These are phyloP conservation scores for Vanilla planifolia DNA, from an alignment of 106 monocot species.

Conservation along the genomic window DNA sequence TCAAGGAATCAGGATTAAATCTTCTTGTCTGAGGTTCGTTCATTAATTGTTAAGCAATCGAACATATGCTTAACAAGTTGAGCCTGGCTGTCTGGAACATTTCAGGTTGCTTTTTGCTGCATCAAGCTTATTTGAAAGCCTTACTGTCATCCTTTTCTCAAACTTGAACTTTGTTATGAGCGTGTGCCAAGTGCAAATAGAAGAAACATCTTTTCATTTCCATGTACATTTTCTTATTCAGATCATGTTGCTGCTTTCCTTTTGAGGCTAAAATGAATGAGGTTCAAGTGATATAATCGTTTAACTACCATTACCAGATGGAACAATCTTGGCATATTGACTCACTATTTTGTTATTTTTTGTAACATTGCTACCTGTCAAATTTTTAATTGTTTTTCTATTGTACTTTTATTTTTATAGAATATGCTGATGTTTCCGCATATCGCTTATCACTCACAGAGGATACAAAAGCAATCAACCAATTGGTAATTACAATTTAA, in stretches of 20 bases:
- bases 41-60: no score
- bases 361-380: not conserved
- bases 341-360: not conserved
- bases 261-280: not conserved
- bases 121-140: no score
- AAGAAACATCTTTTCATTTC: not conserved
- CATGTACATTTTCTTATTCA: not conserved
- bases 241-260: not conserved
- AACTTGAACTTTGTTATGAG: not conserved
- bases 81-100: no score
- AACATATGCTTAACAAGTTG: no score
- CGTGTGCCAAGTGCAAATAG: slow-evolving; percentile 1
- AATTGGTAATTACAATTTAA: slow-evolving; percentile 50
- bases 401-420: slow-evolving; percentile 30
- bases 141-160: no score
- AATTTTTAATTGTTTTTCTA: not conserved
- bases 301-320: not conserved
- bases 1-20: no score
- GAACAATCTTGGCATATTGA: not conserved
- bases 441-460: slow-evolving; percentile 85
- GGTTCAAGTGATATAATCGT: not conserved
- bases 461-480: slow-evolving; percentile 98
- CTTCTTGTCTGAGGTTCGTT: no score
- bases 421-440: slow-evolving; percentile 96
- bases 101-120: no score